Evolutionary conservation across 352 stramenopile species (phyloP), one percentile per base, ranked within the genome.

Genomic region (Blastocystis sp.): DNA sequence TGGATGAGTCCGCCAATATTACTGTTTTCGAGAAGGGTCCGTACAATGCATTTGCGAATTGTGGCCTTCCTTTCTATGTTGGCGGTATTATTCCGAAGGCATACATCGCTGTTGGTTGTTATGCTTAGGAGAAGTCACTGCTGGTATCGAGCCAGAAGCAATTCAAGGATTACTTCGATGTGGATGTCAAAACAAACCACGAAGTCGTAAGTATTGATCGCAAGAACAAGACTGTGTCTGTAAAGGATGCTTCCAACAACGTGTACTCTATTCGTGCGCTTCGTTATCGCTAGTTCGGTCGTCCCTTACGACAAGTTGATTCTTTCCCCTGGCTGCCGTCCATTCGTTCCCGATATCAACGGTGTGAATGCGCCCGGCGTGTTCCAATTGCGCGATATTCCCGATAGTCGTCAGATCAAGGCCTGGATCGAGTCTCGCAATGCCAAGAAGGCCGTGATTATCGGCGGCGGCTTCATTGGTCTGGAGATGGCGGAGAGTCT

Each of bases 401-500:
- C 76, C 3, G 76, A 87, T 50, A 77, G 50, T 43, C 59, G 63
- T n/a, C 76, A 87, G 63, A 94, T 94, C 61, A 87, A 90, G 39
- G 59, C 69, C 2, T 93, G 91, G 91, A 90, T 94, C 54, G 61
- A 91, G 3, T 87, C 90, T 29, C 39, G 54, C 8, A 90, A 88
- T 3, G 79, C 90, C 29, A 92, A 91, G 87, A 91, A 93, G 66
- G 91, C 90, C 20, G 92, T 93, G 3, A 91, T 94, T 41, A 91
- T 92, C 23, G 92, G 92, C 39, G 92, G 91, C 37, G 92, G 92
- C 18, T 94, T 94, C 89, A 90, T 94, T 41, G 92, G 92, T 26
- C 77, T 94, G 9, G 92, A 94, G 90, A 93, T 94, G 91, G 91
- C 92, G 0, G 92, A 94, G 87, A 91, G 93, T 76, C 89, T 94